phyloP scores from a whole-genome alignment of 129 eudicot genomes.

The Escallonia rubra region DNA sequence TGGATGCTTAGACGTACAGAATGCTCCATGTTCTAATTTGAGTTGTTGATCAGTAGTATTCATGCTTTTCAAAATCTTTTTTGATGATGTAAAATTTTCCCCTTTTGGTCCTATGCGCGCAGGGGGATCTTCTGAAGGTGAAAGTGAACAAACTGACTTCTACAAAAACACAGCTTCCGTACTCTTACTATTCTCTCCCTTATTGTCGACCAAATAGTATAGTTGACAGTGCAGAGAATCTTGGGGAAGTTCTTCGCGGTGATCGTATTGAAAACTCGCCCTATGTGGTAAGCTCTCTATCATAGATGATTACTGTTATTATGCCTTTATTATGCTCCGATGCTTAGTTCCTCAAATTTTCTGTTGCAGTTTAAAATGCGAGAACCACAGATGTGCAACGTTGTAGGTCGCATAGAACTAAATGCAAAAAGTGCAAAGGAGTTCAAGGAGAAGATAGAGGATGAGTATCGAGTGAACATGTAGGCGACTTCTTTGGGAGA shows the following conservation, averaged over 20 bases:
- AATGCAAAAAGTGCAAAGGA: conserved; percentile 49
- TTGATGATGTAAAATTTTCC: no score
- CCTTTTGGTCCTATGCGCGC: background rate
- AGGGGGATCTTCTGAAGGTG: conserved; percentile 61
- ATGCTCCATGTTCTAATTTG: no score
- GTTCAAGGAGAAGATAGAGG: conserved; percentile 53
- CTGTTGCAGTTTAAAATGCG: conserved; percentile 57
- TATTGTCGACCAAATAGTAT: conserved; percentile 54
- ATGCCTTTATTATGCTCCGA: conserved; percentile 5
- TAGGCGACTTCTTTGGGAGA: conserved; percentile 18
- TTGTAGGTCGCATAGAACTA: conserved; percentile 47
- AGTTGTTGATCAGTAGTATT: no score
- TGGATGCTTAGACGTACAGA: no score
- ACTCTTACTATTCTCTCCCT: conserved; percentile 59
- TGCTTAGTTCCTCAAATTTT: conserved; percentile 11
- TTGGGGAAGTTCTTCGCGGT: conserved; percentile 71
- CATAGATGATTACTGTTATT: background rate
- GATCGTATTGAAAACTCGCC: conserved; percentile 70
- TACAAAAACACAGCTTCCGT: conserved; percentile 69
- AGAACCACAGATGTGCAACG: conserved; percentile 59
- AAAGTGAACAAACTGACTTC: conserved; percentile 71
- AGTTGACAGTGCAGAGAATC: conserved; percentile 58
- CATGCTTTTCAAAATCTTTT: no score
- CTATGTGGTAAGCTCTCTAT: conserved; percentile 39
- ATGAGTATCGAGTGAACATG: conserved; percentile 76